phyloP scores from a whole-genome alignment of 2,329 filamentous ascomycete genomes.

The Xylaria sp. region DNA sequence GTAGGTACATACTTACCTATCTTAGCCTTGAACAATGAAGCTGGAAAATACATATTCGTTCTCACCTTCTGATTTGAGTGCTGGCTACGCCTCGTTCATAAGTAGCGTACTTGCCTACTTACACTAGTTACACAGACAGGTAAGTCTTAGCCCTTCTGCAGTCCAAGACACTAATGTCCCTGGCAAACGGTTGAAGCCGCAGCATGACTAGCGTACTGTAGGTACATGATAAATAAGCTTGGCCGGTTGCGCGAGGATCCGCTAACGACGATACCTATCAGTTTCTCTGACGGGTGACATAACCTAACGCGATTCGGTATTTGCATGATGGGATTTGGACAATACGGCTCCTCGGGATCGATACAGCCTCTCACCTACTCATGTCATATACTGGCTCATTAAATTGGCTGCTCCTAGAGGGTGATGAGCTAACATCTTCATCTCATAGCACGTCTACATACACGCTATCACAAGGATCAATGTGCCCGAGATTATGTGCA shows the following conservation, averaged over 20 bases:
- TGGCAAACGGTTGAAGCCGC: slow-evolving; percentile 29
- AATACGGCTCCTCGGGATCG: slow-evolving; percentile 2
- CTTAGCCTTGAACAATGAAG: not conserved
- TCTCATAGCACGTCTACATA: not conserved
- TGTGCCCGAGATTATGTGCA: not conserved
- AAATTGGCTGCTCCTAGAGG: not conserved
- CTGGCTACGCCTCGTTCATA: not conserved
- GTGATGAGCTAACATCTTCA: not conserved
- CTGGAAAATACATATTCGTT: slow-evolving; percentile 2
- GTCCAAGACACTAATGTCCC: slow-evolving; percentile 15
- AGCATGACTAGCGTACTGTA: slow-evolving; percentile 11
- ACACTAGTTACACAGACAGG: slow-evolving; percentile 7
- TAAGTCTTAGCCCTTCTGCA: not conserved
- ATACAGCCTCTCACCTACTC: not conserved
- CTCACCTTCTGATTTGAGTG: slow-evolving; percentile 29
- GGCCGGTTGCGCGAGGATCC: not conserved
- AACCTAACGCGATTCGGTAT: not conserved
- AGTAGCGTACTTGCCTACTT: not conserved
- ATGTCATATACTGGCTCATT: not conserved
- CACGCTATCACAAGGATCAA: not conserved
- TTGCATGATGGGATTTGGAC: slow-evolving; percentile 5
- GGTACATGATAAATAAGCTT: not conserved
- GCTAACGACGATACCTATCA: not conserved
- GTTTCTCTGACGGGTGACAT: not conserved
- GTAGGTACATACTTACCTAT: not conserved